Evolutionary conservation across 2,329 filamentous ascomycete genomes (phyloP).

Genomic region (Scleromitrula shiraiana): DNA sequence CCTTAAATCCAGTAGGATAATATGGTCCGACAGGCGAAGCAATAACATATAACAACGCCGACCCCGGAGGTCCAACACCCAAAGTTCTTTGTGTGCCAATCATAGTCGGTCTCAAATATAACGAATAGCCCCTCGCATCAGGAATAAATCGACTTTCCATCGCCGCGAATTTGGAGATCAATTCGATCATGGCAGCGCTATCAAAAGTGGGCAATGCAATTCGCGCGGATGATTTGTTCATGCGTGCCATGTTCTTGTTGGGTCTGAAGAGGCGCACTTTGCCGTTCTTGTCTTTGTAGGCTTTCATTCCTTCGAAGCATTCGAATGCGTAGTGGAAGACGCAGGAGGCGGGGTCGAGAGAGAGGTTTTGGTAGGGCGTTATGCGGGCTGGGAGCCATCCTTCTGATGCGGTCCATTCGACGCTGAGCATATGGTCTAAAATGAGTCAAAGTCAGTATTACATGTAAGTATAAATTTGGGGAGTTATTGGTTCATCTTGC

Average conservation of each 20-base stretch:
- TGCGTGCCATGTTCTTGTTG: constrained; percentile 88
- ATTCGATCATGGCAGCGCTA: constrained; percentile 62
- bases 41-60: constrained; percentile 88
- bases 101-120: constrained; percentile 93
- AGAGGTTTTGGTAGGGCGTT: constrained; percentile 92
- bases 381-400: constrained; percentile 73
- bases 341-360: constrained; percentile 89
- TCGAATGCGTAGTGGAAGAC: constrained; percentile 99
- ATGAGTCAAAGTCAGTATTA: too few species aligned
- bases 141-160: constrained; percentile 88
- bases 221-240: constrained; percentile 85
- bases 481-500: constrained; percentile 37
- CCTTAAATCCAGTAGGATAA: constrained; percentile 98
- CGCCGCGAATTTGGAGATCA: constrained; percentile 73
- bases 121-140: constrained; percentile 75
- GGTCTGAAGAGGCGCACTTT: constrained; percentile 84
- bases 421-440: constrained; percentile 92
- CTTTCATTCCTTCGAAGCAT: constrained; percentile 99
- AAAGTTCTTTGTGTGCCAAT: constrained; percentile 95
- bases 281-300: constrained; percentile 80
- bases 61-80: constrained; percentile 85
- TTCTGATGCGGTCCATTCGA: constrained; percentile 81
- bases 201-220: constrained; percentile 91
- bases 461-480: background rate
- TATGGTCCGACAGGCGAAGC: constrained; percentile 95